These are phyloP conservation scores for Cronartium ribicola DNA, from an alignment of 1,284 basidiomycete genomes.

Conservation along the genomic window DNA sequence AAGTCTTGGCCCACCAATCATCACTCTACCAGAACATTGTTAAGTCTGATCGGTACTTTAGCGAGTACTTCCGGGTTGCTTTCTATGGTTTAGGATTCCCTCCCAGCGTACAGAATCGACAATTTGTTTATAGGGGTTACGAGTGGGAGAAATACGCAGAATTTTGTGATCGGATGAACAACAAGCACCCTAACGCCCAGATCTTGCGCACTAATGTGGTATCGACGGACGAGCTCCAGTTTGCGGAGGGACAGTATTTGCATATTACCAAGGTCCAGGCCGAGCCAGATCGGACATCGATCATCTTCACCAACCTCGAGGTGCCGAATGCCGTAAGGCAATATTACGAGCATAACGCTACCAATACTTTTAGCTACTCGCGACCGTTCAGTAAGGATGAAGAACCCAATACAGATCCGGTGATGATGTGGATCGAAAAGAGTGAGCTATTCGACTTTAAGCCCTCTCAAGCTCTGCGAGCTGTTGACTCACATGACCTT, in stretches of 20 bases:
- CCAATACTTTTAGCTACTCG: constrained; percentile 59
- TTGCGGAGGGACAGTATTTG: constrained; percentile 70
- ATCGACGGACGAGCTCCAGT: constrained; percentile 72
- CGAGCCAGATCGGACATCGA: constrained; percentile 71
- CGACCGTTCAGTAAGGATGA: constrained; percentile 64
- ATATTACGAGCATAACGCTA: constrained; percentile 75
- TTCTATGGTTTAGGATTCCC: constrained; percentile 84
- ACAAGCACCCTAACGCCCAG: constrained; percentile 82
- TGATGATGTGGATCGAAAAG: constrained; percentile 56
- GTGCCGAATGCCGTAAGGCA: constrained; percentile 72
- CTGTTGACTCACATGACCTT: constrained; percentile 62
- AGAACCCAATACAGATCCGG: constrained; percentile 53
- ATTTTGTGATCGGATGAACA: constrained; percentile 86
- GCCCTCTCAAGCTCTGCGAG: constrained; percentile 23
- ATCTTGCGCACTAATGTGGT: constrained; percentile 71
- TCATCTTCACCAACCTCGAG: constrained; percentile 79
- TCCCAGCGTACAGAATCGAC: constrained; percentile 51
- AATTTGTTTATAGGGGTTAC: constrained; percentile 69
- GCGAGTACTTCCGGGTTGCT: constrained; percentile 72
- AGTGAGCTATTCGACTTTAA: constrained; percentile 44
- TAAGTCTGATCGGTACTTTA: constrained; percentile 45
- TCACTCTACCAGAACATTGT: constrained; percentile 50
- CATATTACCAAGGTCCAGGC: constrained; percentile 75
- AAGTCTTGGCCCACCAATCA: constrained; percentile 49
- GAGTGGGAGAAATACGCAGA: constrained; percentile 56